Conservation (phyloP, 2,329 filamentous ascomycete species). For the Rasamsonia emersonii region DNA sequence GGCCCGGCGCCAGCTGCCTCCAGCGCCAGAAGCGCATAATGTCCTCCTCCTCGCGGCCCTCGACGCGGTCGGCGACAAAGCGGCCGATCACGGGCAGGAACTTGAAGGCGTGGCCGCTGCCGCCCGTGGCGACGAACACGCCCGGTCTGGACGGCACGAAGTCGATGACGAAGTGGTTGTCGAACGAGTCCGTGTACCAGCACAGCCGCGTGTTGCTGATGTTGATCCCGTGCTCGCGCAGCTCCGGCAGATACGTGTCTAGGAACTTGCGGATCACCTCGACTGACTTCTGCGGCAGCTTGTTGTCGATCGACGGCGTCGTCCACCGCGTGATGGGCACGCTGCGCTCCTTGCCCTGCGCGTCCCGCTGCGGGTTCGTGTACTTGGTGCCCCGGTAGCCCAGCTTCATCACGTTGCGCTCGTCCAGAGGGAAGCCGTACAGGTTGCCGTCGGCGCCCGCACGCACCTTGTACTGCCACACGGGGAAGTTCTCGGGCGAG, state of each 20-base stretch:
- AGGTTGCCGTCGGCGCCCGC: constrained; percentile 34
- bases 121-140: constrained; percentile 53
- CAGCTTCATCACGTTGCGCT: constrained; percentile 40
- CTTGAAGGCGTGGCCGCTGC: constrained; percentile 55
- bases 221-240: constrained; percentile 26
- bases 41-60: constrained; percentile 25
- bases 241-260: constrained; percentile 36
- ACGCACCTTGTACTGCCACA: constrained; percentile 33
- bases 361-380: constrained; percentile 35
- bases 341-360: constrained; percentile 31
- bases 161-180: constrained; percentile 48
- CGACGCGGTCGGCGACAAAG: constrained; percentile 45
- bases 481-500: constrained; percentile 38
- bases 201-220: constrained; percentile 42
- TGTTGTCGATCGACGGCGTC: constrained; percentile 7
- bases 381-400: constrained; percentile 46
- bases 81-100: constrained; percentile 50
- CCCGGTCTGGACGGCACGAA: constrained; percentile 43
- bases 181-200: constrained; percentile 50
- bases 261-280: constrained; percentile 26
- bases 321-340: constrained; percentile 34
- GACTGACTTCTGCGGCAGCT: constrained; percentile 20
- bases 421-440: constrained; percentile 41
- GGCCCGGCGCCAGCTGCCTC: constrained; percentile 10
- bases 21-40: constrained; percentile 15